Percentiles rank a stretch among this genome's conserved stretches.
Evolutionary conservation across 768 basidiomycete species (phyloP).

Genomic region (Cantharellus anzutake): DNA sequence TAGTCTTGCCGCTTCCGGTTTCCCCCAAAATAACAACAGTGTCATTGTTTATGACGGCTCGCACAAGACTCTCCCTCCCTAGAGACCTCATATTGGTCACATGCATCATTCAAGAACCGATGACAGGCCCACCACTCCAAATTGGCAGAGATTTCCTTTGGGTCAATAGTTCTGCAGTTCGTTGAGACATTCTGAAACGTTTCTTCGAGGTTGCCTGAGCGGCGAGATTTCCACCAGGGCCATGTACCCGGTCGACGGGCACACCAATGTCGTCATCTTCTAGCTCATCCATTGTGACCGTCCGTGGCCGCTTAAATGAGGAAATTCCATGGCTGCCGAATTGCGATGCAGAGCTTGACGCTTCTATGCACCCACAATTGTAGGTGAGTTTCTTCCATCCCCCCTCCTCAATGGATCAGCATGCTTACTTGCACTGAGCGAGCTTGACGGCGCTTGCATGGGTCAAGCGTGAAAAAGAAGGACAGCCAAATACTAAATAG

Average conservation of each 20-base stretch:
- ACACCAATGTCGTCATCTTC: too few relatives aligned
- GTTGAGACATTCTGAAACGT: neutral
- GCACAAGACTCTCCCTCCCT: conserved; percentile 62
- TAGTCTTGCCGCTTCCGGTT: conserved; percentile 97
- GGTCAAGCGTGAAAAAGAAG: neutral
- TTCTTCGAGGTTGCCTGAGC: neutral
- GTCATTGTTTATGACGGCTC: conserved; percentile 57
- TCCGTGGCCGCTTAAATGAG: too few relatives aligned
- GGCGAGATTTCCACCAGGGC: neutral
- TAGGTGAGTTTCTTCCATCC: neutral
- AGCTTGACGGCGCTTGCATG: neutral
- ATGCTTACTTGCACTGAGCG: neutral
- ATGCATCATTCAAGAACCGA: neutral
- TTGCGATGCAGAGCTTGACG: too few relatives aligned
- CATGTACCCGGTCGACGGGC: too few relatives aligned
- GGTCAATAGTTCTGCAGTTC: neutral
- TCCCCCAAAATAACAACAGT: conserved; percentile 85
- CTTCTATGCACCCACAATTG: too few relatives aligned
- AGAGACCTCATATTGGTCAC: neutral
- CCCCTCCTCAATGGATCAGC: neutral
- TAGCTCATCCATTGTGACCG: too few relatives aligned
- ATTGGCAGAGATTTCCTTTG: neutral
- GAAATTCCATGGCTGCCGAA: too few relatives aligned
- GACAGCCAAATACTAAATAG: neutral
- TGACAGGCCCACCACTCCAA: neutral